A percentile compares a stretch with the other conserved stretches of the same genome.
Evolutionary conservation across 2,329 filamentous ascomycete species (phyloP).

Genomic region (Helminthosporium solani): DNA sequence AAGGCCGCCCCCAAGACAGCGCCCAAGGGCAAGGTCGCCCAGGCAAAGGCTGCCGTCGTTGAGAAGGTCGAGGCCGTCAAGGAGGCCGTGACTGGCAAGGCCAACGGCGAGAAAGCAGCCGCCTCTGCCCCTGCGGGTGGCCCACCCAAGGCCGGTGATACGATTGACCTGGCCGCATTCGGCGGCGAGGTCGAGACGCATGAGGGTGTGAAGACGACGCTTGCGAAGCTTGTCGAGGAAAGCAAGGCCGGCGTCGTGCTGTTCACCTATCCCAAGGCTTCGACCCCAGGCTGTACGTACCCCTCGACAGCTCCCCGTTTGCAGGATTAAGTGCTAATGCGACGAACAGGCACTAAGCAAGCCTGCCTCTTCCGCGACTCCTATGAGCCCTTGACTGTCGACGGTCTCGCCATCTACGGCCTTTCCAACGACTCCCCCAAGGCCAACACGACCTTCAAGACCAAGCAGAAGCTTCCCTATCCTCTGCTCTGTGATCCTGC

Average conservation of each 20-base stretch:
- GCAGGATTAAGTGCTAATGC: conserved; percentile 13
- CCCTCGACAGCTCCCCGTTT: neutral
- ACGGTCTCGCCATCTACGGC: conserved; percentile 84
- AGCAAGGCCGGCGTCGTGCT: conserved; percentile 85
- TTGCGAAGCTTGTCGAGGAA: conserved; percentile 77
- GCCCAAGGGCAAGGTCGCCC: conserved; percentile 38
- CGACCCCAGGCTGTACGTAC: conserved; percentile 85
- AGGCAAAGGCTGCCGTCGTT: conserved; percentile 34
- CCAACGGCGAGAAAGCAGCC: conserved; percentile 33
- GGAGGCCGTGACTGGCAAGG: conserved; percentile 32
- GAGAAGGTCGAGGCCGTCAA: conserved; percentile 37
- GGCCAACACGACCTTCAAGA: conserved; percentile 89
- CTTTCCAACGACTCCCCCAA: conserved; percentile 85
- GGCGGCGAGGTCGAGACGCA: conserved; percentile 78
- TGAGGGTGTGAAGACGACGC: conserved; percentile 74
- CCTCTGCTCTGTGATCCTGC: conserved; percentile 80
- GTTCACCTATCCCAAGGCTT: conserved; percentile 95
- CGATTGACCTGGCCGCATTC: conserved; percentile 56
- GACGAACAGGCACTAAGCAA: conserved; percentile 76
- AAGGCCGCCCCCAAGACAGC: conserved; percentile 45
- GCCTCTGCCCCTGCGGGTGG: conserved; percentile 18
- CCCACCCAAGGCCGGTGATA: conserved; percentile 51
- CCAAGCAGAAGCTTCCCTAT: conserved; percentile 87
- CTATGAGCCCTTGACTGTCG: conserved; percentile 71
- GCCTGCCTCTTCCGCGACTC: conserved; percentile 90